phyloP scores from a whole-genome alignment of 1,284 basidiomycete species.

The Stygiomarasmius scandens region DNA sequence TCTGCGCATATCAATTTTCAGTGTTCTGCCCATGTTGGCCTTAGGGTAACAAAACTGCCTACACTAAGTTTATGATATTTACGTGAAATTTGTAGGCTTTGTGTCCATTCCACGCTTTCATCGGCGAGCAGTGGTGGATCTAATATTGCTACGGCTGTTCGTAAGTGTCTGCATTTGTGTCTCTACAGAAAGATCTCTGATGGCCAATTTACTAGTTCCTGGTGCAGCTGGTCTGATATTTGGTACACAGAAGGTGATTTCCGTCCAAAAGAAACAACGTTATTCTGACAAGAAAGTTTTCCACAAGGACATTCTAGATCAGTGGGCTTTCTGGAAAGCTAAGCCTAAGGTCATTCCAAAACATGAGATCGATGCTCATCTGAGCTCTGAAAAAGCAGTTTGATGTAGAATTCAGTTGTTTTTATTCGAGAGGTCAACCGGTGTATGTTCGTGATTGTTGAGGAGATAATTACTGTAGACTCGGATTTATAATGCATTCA shows the following conservation, averaged over 20 bases:
- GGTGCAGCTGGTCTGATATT: not conserved
- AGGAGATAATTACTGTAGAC: no score
- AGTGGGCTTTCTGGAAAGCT: no score
- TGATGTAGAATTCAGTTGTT: no score
- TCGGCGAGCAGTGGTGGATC: not conserved
- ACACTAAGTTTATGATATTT: not conserved
- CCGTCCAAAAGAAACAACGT: no score
- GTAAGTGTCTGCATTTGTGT: not conserved
- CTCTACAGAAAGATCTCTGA: not conserved
- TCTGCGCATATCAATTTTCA: not conserved
- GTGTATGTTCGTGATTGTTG: no score
- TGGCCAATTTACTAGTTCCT: not conserved
- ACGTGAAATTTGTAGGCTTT: not conserved
- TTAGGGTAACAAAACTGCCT: not conserved
- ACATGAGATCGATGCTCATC: no score
- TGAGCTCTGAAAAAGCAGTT: no score
- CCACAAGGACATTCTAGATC: no score
- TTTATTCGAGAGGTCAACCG: no score
- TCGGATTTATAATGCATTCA: no score
- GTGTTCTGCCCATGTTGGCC: not conserved
- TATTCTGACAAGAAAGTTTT: no score
- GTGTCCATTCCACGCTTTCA: not conserved
- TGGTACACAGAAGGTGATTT: constrained; percentile 1
- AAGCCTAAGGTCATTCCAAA: no score
- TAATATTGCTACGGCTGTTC: not conserved